Evolutionary conservation across 768 basidiomycete genomes (phyloP).

Genomic region (Leccinellum albellum): DNA sequence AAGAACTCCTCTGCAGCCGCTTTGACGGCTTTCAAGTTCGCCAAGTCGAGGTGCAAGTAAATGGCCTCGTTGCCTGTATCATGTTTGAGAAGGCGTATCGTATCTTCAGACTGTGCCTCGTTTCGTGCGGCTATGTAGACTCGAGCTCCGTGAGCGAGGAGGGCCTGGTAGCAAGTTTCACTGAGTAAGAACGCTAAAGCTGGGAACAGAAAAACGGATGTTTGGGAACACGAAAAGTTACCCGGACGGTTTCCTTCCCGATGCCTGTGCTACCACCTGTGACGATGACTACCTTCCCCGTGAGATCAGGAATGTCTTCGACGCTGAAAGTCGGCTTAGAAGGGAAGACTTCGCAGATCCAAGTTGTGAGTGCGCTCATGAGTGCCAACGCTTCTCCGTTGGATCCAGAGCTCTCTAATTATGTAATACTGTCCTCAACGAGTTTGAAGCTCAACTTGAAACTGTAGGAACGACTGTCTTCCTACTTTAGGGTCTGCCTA

Average conservation of each 20-base stretch:
- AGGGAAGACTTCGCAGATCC: constrained; percentile 15
- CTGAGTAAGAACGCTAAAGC: background rate
- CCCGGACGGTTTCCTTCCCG: constrained; percentile 25
- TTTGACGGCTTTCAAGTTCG: constrained; percentile 32
- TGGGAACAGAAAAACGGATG: background rate
- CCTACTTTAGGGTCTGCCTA: too few species aligned
- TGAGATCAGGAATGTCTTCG: constrained; percentile 33
- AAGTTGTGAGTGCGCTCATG: constrained; percentile 8
- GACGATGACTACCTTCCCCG: constrained; percentile 32
- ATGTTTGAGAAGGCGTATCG: constrained; percentile 30
- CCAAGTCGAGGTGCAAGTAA: constrained; percentile 37
- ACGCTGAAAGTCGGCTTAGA: constrained; percentile 24
- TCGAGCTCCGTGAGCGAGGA: constrained; percentile 31
- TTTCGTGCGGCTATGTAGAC: constrained; percentile 37
- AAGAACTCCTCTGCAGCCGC: constrained; percentile 33
- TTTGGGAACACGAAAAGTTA: background rate
- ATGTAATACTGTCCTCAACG: too few species aligned
- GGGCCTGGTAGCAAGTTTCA: constrained; percentile 6
- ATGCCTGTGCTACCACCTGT: constrained; percentile 35
- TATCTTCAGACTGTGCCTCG: constrained; percentile 20
- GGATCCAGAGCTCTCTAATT: too few species aligned
- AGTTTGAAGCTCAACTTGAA: too few species aligned
- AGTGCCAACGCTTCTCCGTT: too few species aligned
- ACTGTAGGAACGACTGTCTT: too few species aligned
- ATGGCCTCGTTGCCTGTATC: constrained; percentile 32